phyloP scores from a whole-genome alignment of 2,329 filamentous ascomycete species.

The Dactylellina parvicollis region DNA sequence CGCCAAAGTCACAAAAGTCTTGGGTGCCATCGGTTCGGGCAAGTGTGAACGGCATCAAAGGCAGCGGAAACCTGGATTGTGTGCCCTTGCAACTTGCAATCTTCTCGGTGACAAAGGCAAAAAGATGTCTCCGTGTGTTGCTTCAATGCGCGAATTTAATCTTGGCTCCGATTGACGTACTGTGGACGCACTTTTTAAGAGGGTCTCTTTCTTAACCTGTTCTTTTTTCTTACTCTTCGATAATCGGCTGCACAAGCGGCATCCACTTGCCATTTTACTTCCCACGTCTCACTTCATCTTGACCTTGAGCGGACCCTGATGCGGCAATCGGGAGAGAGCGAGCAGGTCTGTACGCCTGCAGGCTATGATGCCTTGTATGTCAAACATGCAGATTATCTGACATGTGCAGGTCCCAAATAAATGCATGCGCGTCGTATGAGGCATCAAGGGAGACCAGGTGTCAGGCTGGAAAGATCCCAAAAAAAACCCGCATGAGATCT shows the following conservation, averaged over 20 bases:
- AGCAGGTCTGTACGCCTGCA: constrained; percentile 24
- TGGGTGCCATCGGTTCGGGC: constrained; percentile 45
- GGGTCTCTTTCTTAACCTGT: background rate
- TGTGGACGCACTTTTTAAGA: too few relatives aligned
- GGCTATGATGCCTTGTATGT: constrained; percentile 5
- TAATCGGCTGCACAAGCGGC: background rate
- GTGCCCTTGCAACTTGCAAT: background rate
- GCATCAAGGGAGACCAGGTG: too few relatives aligned
- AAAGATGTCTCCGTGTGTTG: constrained; percentile 41
- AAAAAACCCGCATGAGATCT: constrained; percentile 22
- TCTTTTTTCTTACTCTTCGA: constrained; percentile 3
- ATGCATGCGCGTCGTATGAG: constrained; percentile 12
- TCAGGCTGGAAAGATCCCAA: background rate
- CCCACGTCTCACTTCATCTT: constrained; percentile 18
- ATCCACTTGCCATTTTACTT: constrained; percentile 37
- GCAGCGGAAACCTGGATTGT: constrained; percentile 17
- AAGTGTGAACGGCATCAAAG: constrained; percentile 28
- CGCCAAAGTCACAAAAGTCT: constrained; percentile 36
- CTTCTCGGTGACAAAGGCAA: background rate
- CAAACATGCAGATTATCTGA: constrained; percentile 27
- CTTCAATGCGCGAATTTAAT: constrained; percentile 41
- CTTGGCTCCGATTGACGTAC: constrained; percentile 28
- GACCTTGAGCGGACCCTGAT: constrained; percentile 35
- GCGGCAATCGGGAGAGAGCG: constrained; percentile 42
- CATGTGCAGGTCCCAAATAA: constrained; percentile 28